phyloP scores from a whole-genome alignment of 306 rosid species.

The Crotalaria pallida region DNA sequence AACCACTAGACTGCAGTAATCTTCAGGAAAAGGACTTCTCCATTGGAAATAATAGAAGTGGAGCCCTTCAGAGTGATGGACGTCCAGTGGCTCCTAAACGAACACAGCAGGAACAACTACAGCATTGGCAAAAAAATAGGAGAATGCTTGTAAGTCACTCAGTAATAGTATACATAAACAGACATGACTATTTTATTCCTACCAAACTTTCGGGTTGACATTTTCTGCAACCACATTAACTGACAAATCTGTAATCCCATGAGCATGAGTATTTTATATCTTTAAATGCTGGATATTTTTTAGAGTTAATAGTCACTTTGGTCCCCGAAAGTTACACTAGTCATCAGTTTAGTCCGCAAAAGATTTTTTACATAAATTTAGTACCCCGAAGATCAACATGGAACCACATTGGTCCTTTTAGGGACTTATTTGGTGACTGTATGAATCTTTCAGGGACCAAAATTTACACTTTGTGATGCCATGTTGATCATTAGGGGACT shows the following conservation, averaged over 20 bases:
- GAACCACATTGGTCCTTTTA: too few species aligned
- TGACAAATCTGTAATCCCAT: background rate
- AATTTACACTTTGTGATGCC: too few species aligned
- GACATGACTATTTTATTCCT: slow-evolving; percentile 17
- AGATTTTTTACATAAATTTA: too few species aligned
- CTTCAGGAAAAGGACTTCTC: slow-evolving; percentile 92
- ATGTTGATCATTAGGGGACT: too few species aligned
- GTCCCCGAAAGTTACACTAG: too few species aligned
- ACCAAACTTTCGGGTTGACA: background rate
- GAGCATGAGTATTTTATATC: background rate
- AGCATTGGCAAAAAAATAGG: slow-evolving; percentile 83
- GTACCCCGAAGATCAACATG: too few species aligned
- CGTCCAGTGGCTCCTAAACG: slow-evolving; percentile 39
- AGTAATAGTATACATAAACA: slow-evolving; percentile 10
- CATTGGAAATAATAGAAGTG: slow-evolving; percentile 66
- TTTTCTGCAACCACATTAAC: background rate
- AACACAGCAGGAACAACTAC: slow-evolving; percentile 72
- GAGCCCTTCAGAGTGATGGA: slow-evolving; percentile 90
- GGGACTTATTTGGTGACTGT: too few species aligned
- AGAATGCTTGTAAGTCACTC: slow-evolving; percentile 60
- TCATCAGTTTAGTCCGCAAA: too few species aligned
- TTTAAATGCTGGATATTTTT: background rate
- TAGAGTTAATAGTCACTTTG: too few species aligned
- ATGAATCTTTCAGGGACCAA: too few species aligned
- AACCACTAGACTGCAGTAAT: slow-evolving; percentile 72